Evolutionary conservation across 139 green algal species (phyloP).

Genomic region (Chara braunii): DNA sequence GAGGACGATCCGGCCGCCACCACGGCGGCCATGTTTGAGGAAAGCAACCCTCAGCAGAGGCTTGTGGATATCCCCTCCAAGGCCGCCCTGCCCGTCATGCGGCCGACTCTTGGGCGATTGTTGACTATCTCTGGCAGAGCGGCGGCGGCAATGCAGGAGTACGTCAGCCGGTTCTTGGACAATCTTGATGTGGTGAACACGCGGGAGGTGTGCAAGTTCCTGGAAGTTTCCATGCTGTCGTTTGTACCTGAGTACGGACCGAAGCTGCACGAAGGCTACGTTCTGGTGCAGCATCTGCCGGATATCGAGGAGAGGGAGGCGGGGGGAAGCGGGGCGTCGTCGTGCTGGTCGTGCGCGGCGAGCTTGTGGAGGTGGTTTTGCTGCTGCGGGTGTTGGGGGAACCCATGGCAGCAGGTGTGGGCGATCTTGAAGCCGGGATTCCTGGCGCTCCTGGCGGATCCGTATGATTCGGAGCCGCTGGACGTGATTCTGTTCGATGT

Average conservation of each 20-base stretch:
- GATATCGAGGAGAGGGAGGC: not conserved
- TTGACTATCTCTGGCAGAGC: not conserved
- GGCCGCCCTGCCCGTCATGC: not conserved
- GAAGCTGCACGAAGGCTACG: not conserved
- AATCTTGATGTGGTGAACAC: not conserved
- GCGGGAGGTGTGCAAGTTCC: not conserved
- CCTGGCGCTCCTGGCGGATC: not conserved
- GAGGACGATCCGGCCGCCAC: not conserved
- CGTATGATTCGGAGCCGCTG: not conserved
- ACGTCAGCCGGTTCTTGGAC: not conserved
- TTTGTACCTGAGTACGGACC: not conserved
- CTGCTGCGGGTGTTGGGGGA: not conserved
- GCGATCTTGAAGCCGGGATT: not conserved
- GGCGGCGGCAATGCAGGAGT: not conserved
- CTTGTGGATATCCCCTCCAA: not conserved
- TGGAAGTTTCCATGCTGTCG: not conserved
- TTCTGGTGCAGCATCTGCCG: not conserved
- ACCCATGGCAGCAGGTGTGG: not conserved
- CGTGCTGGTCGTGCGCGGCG: not conserved
- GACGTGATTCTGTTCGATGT: not conserved
- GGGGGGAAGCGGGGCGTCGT: not conserved
- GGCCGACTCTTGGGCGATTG: not conserved
- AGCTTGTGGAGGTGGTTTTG: not conserved
- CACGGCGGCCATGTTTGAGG: too few species aligned
- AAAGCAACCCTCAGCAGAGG: not conserved